phyloP scores from a whole-genome alignment of 129 eudicot species.

The Flaveria brownii region DNA sequence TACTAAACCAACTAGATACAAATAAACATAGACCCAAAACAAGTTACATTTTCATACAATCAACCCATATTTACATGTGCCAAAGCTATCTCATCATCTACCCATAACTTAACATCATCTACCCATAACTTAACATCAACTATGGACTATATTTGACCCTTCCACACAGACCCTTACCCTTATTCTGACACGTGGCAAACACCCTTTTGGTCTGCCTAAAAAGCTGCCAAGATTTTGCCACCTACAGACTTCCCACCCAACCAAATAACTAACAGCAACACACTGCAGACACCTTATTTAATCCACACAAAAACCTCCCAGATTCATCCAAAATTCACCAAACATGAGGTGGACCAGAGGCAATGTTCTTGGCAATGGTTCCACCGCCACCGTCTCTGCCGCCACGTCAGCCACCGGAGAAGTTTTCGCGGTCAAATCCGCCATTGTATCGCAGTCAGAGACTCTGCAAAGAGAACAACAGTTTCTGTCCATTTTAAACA shows the following conservation, averaged over 20 bases:
- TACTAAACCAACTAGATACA: not conserved
- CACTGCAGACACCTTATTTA: slow-evolving; percentile 24
- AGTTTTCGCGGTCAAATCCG: slow-evolving; percentile 63
- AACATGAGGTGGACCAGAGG: slow-evolving; percentile 84
- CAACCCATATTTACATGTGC: not conserved
- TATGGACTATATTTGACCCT: slow-evolving; percentile 24
- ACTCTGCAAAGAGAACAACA: slow-evolving; percentile 60
- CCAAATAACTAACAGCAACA: slow-evolving; percentile 44
- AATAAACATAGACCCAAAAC: not conserved
- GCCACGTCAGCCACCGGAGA: slow-evolving; percentile 51
- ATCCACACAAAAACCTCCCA: slow-evolving; percentile 27
- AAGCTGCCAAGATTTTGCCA: slow-evolving; percentile 42
- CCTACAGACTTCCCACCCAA: slow-evolving; percentile 57
- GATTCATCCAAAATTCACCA: slow-evolving; percentile 24
- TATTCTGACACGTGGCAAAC: slow-evolving; percentile 51
- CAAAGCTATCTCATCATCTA: slow-evolving; percentile 14
- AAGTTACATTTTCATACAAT: not conserved
- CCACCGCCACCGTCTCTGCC: slow-evolving; percentile 69
- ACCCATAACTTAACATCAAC: slow-evolving; percentile 14
- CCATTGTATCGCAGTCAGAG: slow-evolving; percentile 42
- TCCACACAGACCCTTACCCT: slow-evolving; percentile 21
- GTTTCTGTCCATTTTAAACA: slow-evolving; percentile 44
- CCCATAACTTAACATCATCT: slow-evolving; percentile 16
- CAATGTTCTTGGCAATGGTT: slow-evolving; percentile 68
- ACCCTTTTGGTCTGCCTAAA: slow-evolving; percentile 42